Base-by-base conservation (phyloP, 495 filamentous ascomycete species). In the Rostrohypoxylon terebratum region DNA sequence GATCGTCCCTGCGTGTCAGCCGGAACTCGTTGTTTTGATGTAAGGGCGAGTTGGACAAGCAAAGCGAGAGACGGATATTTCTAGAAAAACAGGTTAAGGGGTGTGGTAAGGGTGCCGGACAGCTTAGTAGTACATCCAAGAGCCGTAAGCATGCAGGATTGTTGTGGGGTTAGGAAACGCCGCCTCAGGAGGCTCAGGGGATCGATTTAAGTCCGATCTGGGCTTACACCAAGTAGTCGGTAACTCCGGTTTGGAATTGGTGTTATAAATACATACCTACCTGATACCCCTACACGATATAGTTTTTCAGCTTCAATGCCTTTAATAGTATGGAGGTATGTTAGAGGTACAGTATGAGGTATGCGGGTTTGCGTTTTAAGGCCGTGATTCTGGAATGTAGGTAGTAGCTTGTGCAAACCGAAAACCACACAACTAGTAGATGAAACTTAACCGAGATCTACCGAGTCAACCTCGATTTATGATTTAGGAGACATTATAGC, bases 1-100 rank as follows among this genome's bases (percentile, higher is more conserved):
- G 16, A 8, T 31, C 33, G 11, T 33, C 31, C 53, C 67, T 69
- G 67, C 53, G 59, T 40, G 28, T 40, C 44, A 69, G 16, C 61
- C 25, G 60, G 59, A 13, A 25, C 45, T 45, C 47, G 8, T 51
- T 25, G 45, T n/a, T 42, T 13, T 47, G 45, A 23, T 64, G 23
- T 44, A 61, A 61, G 68, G 58, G 20, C 63, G 51, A 65, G 50
- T 44, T 16, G 14, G 34, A 13, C 34, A 13, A 42, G 38, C 28
- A 28, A 3, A 28, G 13, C 13, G 36, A 47, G 31, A 63, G 23
- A 42, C 28, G 18, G 61, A 55, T 20, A 62, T 36, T 36, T 44
- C 21, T 69, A 31, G 65, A 59, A 51, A 48, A 25, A 25, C 25
- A 38, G 16, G 31, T 0, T 16, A 34, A 38, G 14, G 11, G 34